phyloP scores from a whole-genome alignment of 805 yeast genomes.

The Suhomyces sp. region DNA sequence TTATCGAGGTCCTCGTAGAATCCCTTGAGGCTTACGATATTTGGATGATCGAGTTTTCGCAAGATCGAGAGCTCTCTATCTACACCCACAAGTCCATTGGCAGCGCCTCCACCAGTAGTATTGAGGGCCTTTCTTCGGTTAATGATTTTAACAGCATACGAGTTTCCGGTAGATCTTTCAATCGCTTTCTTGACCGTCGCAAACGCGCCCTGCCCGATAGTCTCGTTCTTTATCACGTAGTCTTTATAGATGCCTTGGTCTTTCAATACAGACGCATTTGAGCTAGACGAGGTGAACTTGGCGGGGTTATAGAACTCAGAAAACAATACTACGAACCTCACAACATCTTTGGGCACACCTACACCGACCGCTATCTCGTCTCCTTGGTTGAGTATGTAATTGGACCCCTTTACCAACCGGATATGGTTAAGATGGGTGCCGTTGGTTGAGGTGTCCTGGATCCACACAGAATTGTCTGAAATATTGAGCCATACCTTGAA shows the following conservation, averaged over 20 bases:
- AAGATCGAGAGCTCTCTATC: slow-evolving; percentile 82
- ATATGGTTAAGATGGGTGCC: slow-evolving; percentile 85
- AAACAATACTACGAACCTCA: slow-evolving; percentile 50
- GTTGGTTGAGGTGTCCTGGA: slow-evolving; percentile 80
- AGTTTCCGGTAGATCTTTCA: slow-evolving; percentile 77
- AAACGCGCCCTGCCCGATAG: slow-evolving; percentile 97
- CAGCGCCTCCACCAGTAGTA: slow-evolving; percentile 56
- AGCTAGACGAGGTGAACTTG: slow-evolving; percentile 9
- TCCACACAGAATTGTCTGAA: slow-evolving; percentile 53
- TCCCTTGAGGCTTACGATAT: slow-evolving; percentile 78
- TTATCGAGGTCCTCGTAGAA: slow-evolving; percentile 79
- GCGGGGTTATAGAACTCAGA: slow-evolving; percentile 40
- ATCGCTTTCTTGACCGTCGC: slow-evolving; percentile 92
- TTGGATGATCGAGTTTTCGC: slow-evolving; percentile 74
- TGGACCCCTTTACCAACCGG: slow-evolving; percentile 69
- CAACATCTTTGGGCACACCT: slow-evolving; percentile 73
- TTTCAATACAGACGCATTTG: slow-evolving; percentile 27
- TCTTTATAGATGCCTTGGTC: slow-evolving; percentile 62
- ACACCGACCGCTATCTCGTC: slow-evolving; percentile 90
- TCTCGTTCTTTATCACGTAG: slow-evolving; percentile 77
- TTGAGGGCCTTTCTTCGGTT: slow-evolving; percentile 70
- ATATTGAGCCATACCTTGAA: slow-evolving; percentile 65
- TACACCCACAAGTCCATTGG: slow-evolving; percentile 65
- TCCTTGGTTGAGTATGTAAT: slow-evolving; percentile 82
- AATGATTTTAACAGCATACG: slow-evolving; percentile 89